Conservation (phyloP, 75 land plant species). For the Picea sitchensis region DNA sequence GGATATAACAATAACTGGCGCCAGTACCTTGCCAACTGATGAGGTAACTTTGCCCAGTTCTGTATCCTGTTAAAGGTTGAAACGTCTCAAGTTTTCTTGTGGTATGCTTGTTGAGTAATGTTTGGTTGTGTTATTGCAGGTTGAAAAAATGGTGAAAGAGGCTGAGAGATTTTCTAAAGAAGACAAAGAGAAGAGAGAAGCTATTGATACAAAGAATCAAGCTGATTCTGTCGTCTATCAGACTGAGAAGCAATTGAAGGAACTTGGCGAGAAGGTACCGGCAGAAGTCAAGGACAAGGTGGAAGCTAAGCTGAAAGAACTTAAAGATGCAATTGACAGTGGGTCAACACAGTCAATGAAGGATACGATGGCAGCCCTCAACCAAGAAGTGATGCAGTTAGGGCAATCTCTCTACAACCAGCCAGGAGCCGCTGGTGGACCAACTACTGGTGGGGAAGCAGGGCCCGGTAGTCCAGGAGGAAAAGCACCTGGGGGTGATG, state of each 20-base stretch:
- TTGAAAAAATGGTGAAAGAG: constrained; percentile 84
- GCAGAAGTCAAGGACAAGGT: constrained; percentile 77
- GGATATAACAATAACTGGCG: constrained; percentile 68
- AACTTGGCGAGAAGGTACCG: constrained; percentile 83
- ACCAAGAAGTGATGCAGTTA: constrained; percentile 90
- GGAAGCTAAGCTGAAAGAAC: constrained; percentile 74
- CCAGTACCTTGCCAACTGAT: constrained; percentile 82
- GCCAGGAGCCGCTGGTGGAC: constrained; percentile 36
- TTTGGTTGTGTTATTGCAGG: constrained; percentile 33
- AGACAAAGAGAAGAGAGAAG: constrained; percentile 92
- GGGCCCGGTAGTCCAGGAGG: constrained; percentile 20
- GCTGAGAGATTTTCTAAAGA: constrained; percentile 79
- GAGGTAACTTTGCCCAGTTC: constrained; percentile 40
- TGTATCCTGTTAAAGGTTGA: not conserved
- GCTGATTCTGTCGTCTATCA: constrained; percentile 79
- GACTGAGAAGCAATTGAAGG: constrained; percentile 89
- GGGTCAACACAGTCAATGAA: constrained; percentile 73
- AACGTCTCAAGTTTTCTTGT: not conserved
- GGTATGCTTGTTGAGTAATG: not conserved
- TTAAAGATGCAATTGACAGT: constrained; percentile 71
- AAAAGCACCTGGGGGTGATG: constrained; percentile 50
- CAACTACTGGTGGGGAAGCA: constrained; percentile 33
- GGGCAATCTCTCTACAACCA: constrained; percentile 87
- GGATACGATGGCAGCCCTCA: constrained; percentile 75
- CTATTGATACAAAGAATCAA: constrained; percentile 89